phyloP scores from a whole-genome alignment of 2,329 filamentous ascomycete species.

The Fusarium coffeatum region DNA sequence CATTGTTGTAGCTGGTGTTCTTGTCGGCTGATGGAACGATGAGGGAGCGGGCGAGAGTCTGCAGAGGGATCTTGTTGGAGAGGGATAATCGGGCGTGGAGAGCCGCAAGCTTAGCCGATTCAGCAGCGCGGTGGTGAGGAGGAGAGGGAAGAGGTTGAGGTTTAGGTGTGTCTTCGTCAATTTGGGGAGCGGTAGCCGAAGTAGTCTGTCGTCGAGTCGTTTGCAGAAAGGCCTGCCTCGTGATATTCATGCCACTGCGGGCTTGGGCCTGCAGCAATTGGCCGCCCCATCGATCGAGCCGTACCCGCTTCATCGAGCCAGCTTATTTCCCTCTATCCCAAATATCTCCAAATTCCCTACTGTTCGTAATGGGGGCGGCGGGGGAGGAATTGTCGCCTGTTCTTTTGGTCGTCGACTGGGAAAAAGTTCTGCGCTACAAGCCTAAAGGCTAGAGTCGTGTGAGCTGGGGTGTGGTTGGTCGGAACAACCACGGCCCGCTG shows the following conservation, averaged over 20 bases:
- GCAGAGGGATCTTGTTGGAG: conserved; percentile 81
- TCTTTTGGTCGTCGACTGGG: conserved; percentile 40
- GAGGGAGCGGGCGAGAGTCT: conserved; percentile 87
- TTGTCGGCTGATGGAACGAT: conserved; percentile 87
- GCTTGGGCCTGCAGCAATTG: conserved; percentile 53
- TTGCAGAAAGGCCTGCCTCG: conserved; percentile 41
- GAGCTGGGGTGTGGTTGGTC: conserved; percentile 43
- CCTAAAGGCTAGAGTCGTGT: conserved; percentile 49
- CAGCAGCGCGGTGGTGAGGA: conserved; percentile 70
- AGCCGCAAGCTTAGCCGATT: conserved; percentile 90
- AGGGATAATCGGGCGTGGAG: conserved; percentile 90
- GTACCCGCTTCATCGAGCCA: conserved; percentile 57
- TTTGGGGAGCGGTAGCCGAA: conserved; percentile 41
- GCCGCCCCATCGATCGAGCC: conserved; percentile 56
- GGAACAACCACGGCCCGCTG: conserved; percentile 46
- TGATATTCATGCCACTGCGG: conserved; percentile 39
- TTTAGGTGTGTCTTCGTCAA: conserved; percentile 42
- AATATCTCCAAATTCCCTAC: conserved; percentile 25
- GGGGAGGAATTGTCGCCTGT: conserved; percentile 24
- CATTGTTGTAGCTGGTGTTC: conserved; percentile 87
- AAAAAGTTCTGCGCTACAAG: conserved; percentile 53
- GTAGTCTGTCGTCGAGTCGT: conserved; percentile 49
- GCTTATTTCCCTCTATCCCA: conserved; percentile 33
- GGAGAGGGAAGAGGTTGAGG: conserved; percentile 73
- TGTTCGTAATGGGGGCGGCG: conserved; percentile 29